phyloP scores from a whole-genome alignment of 2,329 filamentous ascomycete species.

The Fusarium sp. region DNA sequence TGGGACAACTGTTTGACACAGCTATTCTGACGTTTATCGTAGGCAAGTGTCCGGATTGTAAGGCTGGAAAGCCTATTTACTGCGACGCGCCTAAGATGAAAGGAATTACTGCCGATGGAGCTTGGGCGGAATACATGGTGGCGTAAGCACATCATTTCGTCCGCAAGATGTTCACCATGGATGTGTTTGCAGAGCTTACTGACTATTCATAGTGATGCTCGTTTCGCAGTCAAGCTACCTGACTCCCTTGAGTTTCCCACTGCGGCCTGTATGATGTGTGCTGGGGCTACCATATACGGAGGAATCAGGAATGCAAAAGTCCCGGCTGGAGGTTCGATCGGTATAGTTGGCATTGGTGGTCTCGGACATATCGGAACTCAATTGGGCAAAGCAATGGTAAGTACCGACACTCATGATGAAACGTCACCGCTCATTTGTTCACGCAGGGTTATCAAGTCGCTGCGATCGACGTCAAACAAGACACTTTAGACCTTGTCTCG shows the following conservation, averaged over 20 bases:
- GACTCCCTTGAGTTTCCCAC: not conserved
- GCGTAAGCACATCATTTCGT: not conserved
- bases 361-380: constrained; percentile 14
- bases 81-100: constrained; percentile 9
- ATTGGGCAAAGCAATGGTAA: constrained; percentile 16
- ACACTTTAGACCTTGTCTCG: constrained; percentile 5
- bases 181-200: not conserved
- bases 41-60: not conserved
- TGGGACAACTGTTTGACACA: accelerated
- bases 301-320: constrained; percentile 11
- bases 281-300: not conserved
- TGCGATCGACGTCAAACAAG: constrained; percentile 10
- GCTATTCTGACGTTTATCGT: not conserved
- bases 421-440: accelerated
- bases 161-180: not conserved
- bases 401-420: accelerated
- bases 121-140: constrained; percentile 19
- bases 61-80: not conserved
- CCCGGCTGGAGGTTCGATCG: constrained; percentile 7
- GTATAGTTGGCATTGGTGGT: constrained; percentile 6
- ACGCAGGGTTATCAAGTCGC: constrained; percentile 9
- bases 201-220: not conserved
- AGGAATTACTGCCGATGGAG: constrained; percentile 7
- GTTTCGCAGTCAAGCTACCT: constrained; percentile 6
- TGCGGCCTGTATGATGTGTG: constrained; percentile 14